A percentile compares a stretch with the other conserved stretches of the same genome.
phyloP scores from a whole-genome alignment of 441 rosid species.

The Populus tomentosa region DNA sequence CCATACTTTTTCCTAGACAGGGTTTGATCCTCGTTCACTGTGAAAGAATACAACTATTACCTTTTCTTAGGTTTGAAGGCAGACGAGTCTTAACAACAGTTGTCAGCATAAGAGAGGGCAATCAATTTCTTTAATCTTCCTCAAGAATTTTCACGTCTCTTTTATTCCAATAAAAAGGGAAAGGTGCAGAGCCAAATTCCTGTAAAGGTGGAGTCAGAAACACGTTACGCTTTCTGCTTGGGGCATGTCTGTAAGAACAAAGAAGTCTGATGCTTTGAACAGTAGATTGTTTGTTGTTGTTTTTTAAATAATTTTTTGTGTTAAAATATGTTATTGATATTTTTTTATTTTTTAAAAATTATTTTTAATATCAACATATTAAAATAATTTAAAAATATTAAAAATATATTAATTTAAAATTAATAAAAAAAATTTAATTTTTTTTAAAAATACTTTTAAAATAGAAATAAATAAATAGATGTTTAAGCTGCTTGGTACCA shows the following conservation, averaged over 20 bases:
- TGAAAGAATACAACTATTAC: background rate
- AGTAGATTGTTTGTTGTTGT: too few relatives aligned
- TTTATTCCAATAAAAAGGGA: constrained; percentile 11
- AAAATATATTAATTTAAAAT: too few relatives aligned
- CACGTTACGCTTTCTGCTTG: constrained; percentile 35
- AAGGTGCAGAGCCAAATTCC: constrained; percentile 4
- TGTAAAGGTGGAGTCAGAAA: constrained; percentile 17
- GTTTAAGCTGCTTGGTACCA: background rate
- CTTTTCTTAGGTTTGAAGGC: constrained; percentile 1
- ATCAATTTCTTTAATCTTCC: background rate
- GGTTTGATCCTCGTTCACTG: background rate
- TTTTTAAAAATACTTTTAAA: too few relatives aligned
- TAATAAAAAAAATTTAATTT: too few relatives aligned
- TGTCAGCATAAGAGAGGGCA: background rate
- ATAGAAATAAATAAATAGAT: too few relatives aligned
- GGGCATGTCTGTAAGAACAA: background rate
- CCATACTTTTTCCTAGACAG: background rate
- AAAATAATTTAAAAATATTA: too few relatives aligned
- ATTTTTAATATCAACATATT: too few relatives aligned
- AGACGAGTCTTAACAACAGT: background rate
- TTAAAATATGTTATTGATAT: too few relatives aligned
- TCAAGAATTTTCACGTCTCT: background rate
- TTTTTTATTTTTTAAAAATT: too few relatives aligned
- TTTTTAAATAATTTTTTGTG: too few relatives aligned
- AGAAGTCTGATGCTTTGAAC: constrained; percentile 9